Evolutionary conservation across 331 rosid genomes (phyloP).

Genomic region (Quercus tomentella): DNA sequence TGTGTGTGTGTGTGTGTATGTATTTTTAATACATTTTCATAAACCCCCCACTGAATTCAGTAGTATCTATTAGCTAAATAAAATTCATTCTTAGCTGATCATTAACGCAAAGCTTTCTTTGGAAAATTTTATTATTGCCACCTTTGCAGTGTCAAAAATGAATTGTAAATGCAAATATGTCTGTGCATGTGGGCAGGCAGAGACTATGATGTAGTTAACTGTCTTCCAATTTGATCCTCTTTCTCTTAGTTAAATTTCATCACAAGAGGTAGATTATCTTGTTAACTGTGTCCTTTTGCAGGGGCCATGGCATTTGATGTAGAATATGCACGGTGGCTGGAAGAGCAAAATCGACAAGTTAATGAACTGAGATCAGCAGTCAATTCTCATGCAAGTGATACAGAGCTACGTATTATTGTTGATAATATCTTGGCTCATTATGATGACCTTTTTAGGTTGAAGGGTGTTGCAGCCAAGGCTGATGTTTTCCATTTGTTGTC

Average conservation of each 20-base stretch:
- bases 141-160: neutral
- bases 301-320: slow-evolving; percentile 98
- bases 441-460: slow-evolving; percentile 83
- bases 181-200: neutral
- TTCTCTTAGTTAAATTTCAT: slow-evolving; percentile 6
- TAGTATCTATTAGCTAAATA: neutral
- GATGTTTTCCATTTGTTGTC: slow-evolving; percentile 98
- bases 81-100: neutral
- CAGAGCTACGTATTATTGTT: slow-evolving; percentile 94
- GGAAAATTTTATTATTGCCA: neutral
- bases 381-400: slow-evolving; percentile 92
- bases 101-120: neutral
- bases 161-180: neutral
- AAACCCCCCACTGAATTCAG: neutral
- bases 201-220: neutral
- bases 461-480: slow-evolving; percentile 85
- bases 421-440: slow-evolving; percentile 81
- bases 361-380: slow-evolving; percentile 96
- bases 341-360: slow-evolving; percentile 87
- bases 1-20: no score
- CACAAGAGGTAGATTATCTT: slow-evolving; percentile 14
- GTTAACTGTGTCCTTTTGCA: slow-evolving; percentile 34
- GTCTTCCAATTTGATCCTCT: slow-evolving; percentile 2
- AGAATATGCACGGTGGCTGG: slow-evolving; percentile 95
- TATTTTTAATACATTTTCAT: neutral